phyloP scores from a whole-genome alignment of 352 stramenopile species.

The Blastocystis sp. region DNA sequence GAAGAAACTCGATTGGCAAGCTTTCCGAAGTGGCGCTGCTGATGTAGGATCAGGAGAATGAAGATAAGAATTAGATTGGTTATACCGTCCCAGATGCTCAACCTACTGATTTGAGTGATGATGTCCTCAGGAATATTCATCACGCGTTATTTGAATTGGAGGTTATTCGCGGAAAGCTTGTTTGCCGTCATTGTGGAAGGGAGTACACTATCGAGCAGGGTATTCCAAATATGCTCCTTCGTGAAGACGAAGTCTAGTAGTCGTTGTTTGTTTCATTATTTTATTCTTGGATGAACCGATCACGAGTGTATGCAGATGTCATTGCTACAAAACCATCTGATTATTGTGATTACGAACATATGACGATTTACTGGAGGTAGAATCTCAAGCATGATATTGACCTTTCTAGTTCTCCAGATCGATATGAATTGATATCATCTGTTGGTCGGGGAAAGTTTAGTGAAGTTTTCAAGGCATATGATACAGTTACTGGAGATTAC shows the following conservation, averaged over 20 bases:
- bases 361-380: not conserved
- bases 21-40: constrained; percentile 77
- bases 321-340: not conserved
- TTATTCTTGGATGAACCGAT: constrained; percentile 8
- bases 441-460: constrained; percentile 98
- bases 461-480: constrained; percentile 94
- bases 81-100: constrained; percentile 74
- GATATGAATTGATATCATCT: constrained; percentile 97
- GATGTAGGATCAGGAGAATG: constrained; percentile 74
- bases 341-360: constrained; percentile 44
- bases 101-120: constrained; percentile 74
- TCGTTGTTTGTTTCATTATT: constrained; percentile 22
- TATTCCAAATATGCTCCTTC: constrained; percentile 85
- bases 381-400: not conserved
- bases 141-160: constrained; percentile 82
- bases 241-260: constrained; percentile 82
- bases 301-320: constrained; percentile 37
- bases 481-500: constrained; percentile 88
- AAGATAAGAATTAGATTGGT: constrained; percentile 67
- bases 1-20: constrained; percentile 80
- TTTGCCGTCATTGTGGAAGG: constrained; percentile 80
- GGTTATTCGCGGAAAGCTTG: constrained; percentile 81
- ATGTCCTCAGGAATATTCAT: constrained; percentile 78
- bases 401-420: constrained; percentile 68
- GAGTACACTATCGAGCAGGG: constrained; percentile 82